Conservation (phyloP, 441 rosid genomes). For the Erodium chrysanthum region DNA sequence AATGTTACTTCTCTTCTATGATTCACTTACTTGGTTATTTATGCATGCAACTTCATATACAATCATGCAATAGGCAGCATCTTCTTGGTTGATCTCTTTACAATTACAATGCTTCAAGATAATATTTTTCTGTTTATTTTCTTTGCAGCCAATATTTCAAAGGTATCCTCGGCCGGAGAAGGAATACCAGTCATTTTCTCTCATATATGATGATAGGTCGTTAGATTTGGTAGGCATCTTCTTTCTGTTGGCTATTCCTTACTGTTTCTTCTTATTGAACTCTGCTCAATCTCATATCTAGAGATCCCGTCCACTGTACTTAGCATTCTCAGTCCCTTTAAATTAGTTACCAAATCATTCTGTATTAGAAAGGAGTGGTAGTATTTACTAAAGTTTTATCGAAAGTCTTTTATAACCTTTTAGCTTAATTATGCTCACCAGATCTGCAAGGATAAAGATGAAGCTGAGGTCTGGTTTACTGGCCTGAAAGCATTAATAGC, state of each 20-base stretch:
- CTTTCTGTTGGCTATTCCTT: conserved; percentile 9
- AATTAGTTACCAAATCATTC: not conserved
- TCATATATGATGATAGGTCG: conserved; percentile 80
- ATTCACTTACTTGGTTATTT: conserved; percentile 7
- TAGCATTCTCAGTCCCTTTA: not conserved
- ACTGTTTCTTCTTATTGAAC: conserved; percentile 11
- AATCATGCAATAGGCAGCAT: not conserved
- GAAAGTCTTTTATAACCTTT: not conserved
- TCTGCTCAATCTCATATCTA: not conserved
- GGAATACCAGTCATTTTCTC: conserved; percentile 93
- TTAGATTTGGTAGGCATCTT: conserved; percentile 63
- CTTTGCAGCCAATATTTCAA: conserved; percentile 81
- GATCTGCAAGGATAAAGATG: conserved; percentile 95
- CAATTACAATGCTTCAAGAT: not conserved
- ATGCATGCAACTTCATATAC: not conserved
- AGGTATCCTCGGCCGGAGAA: conserved; percentile 97
- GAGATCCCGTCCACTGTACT: not conserved
- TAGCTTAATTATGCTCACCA: conserved; percentile 22
- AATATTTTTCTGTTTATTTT: conserved; percentile 8
- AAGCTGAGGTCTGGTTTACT: conserved; percentile 96
- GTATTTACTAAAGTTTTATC: not conserved
- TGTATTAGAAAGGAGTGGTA: not conserved
- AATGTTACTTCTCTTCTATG: conserved; percentile 11
- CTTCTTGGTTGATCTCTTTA: not conserved
- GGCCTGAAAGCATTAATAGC: conserved; percentile 87